phyloP scores from a whole-genome alignment of 257 asterid genomes.

The Solanum etuberosum region DNA sequence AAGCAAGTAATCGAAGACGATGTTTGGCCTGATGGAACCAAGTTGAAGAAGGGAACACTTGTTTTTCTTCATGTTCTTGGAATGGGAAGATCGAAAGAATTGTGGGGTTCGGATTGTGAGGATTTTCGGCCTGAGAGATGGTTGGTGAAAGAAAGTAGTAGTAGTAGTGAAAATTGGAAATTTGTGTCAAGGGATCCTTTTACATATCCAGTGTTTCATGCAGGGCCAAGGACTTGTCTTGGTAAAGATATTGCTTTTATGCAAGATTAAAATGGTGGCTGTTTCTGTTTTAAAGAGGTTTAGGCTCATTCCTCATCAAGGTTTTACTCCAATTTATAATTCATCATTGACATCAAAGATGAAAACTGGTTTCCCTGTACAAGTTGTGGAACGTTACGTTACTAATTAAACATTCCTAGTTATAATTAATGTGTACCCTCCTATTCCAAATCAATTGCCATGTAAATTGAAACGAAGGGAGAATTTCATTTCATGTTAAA shows the following conservation, averaged over 20 bases:
- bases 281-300: neutral
- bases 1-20: neutral
- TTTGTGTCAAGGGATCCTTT: neutral
- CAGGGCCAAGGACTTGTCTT: neutral
- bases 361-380: neutral
- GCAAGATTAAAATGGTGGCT: neutral
- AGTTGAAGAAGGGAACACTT: neutral
- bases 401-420: too few relatives aligned
- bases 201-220: neutral
- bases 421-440: too few relatives aligned
- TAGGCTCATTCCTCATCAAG: neutral
- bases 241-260: neutral
- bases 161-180: neutral
- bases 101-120: neutral
- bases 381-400: neutral
- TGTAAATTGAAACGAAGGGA: too few relatives aligned
- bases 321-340: neutral
- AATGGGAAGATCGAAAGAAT: neutral
- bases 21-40: neutral
- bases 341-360: neutral
- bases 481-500: too few relatives aligned
- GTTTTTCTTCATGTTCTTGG: neutral
- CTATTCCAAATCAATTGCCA: too few relatives aligned
- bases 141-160: neutral
- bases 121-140: neutral